These are phyloP conservation scores for Polysphondylium violaceum DNA, from an alignment of 78 protist genomes.

Conservation along the genomic window DNA sequence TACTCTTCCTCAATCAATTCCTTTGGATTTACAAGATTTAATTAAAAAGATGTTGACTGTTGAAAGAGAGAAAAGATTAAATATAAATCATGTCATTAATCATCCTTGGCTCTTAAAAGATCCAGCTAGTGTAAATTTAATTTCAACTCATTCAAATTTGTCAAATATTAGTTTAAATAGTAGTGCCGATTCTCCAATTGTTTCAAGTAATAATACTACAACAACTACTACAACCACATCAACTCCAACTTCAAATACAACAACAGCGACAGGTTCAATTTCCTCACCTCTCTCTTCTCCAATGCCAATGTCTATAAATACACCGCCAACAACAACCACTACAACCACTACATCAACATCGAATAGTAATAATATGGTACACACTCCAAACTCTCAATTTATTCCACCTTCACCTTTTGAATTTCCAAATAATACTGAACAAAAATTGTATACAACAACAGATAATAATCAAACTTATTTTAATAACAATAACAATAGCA, in stretches of 20 bases:
- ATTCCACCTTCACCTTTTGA: too few species aligned
- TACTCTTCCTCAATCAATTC: background rate
- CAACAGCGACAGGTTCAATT: background rate
- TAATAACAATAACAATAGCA: background rate
- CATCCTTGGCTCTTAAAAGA: conserved; percentile 78
- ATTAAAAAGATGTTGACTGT: conserved; percentile 57
- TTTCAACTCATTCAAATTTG: background rate
- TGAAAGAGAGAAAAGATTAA: conserved; percentile 35
- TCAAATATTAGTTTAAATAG: background rate
- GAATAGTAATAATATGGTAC: background rate
- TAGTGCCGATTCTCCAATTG: background rate
- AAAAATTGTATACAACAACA: too few species aligned
- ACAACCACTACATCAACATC: background rate
- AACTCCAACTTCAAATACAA: background rate
- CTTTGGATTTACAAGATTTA: conserved; percentile 30
- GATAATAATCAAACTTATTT: background rate
- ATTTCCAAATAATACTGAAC: too few species aligned
- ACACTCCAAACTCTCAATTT: background rate
- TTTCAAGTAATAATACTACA: background rate
- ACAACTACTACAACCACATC: conserved; percentile 7
- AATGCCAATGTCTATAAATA: background rate
- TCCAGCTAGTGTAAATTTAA: background rate
- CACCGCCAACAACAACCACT: background rate
- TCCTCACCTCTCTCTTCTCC: background rate
- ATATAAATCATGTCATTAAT: conserved; percentile 4